These are phyloP conservation scores for Hemisphaericaspora xylanilytica DNA, from an alignment of 1,139 yeast species.

Conservation along the genomic window DNA sequence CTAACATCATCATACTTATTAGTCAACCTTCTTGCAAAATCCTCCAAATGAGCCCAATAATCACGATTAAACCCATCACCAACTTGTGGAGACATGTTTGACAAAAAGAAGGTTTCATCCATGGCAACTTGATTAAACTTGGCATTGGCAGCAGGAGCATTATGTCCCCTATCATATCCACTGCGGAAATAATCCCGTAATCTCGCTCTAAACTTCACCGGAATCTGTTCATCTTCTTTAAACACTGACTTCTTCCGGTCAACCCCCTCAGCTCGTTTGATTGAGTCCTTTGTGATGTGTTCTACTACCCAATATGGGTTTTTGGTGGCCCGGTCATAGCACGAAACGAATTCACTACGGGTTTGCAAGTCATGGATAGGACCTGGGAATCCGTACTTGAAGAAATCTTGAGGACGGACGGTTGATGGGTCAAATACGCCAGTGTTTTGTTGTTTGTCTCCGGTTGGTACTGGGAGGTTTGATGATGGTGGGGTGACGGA, in stretches of 20 bases:
- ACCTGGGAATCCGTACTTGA: conserved; percentile 91
- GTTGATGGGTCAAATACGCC: conserved; percentile 25
- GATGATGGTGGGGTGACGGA: neutral
- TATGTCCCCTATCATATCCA: conserved; percentile 97
- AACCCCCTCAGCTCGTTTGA: conserved; percentile 47
- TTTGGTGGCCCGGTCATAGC: conserved; percentile 79
- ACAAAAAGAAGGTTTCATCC: conserved; percentile 88
- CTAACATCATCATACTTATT: conserved; percentile 68
- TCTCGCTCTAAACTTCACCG: conserved; percentile 68
- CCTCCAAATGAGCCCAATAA: conserved; percentile 95
- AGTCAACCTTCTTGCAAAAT: conserved; percentile 78
- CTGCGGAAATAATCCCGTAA: conserved; percentile 87
- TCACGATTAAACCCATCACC: conserved; percentile 97
- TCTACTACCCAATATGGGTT: conserved; percentile 92
- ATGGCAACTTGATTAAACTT: conserved; percentile 85
- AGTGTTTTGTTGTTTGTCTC: conserved; percentile 2
- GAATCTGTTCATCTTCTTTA: conserved; percentile 84
- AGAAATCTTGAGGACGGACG: conserved; percentile 71
- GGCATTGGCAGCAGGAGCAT: conserved; percentile 98
- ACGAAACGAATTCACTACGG: conserved; percentile 75
- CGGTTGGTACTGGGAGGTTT: conserved; percentile 17
- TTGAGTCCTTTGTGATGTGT: conserved; percentile 77
- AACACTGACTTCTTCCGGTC: conserved; percentile 82
- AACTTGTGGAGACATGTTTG: conserved; percentile 95
- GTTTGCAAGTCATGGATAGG: conserved; percentile 82